phyloP scores from a whole-genome alignment of 352 stramenopile genomes.

The Blastocystis sp. region DNA sequence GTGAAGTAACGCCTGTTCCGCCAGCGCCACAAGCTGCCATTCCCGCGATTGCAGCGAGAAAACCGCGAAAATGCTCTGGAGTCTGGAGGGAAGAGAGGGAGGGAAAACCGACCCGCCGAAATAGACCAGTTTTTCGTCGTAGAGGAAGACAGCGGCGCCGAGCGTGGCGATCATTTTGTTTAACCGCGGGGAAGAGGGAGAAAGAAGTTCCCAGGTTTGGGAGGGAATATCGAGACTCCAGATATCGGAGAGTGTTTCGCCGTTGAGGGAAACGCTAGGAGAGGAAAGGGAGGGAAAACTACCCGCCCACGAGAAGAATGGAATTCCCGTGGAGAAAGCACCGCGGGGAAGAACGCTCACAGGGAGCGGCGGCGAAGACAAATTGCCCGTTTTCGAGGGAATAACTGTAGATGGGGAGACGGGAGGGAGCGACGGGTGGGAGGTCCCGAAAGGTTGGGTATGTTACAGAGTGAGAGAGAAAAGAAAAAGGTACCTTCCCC shows the following conservation, averaged over 20 bases:
- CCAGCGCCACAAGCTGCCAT: neutral
- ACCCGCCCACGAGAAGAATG: slow-evolving; percentile 32
- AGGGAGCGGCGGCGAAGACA: neutral
- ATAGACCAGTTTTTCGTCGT: too few relatives aligned
- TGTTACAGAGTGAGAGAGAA: neutral
- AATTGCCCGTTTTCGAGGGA: neutral
- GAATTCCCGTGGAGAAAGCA: neutral
- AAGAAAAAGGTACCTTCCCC: neutral
- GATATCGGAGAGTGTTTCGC: neutral
- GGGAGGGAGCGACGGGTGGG: neutral
- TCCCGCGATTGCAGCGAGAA: neutral
- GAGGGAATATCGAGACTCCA: neutral
- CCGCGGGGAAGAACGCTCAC: neutral
- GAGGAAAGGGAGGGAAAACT: neutral
- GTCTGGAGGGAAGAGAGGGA: too few relatives aligned
- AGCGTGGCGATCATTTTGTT: too few relatives aligned
- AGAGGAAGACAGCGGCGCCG: too few relatives aligned
- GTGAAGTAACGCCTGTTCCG: neutral
- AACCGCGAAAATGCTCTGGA: too few relatives aligned
- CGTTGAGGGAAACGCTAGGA: neutral
- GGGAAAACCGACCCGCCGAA: too few relatives aligned
- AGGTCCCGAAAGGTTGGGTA: neutral
- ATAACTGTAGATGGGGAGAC: neutral
- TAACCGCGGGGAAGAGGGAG: too few relatives aligned
- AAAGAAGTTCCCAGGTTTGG: neutral